phyloP scores from a whole-genome alignment of 176 grass and related monocot species.

The Triticum aestivum region DNA sequence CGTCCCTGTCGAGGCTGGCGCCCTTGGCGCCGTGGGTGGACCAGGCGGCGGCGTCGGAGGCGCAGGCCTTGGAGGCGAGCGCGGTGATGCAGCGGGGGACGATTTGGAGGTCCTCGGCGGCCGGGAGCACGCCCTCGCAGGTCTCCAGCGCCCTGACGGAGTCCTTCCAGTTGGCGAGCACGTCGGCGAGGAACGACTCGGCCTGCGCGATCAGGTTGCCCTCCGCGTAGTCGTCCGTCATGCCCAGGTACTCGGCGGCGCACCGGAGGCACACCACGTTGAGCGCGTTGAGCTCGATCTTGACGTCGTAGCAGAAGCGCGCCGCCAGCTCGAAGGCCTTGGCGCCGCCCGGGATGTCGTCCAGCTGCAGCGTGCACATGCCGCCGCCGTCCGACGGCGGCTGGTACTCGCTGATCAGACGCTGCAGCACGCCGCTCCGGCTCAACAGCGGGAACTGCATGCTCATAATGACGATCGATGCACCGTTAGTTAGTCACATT shows the following conservation, averaged over 20 bases:
- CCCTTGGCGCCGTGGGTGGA: neutral
- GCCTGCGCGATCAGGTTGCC: conserved; percentile 78
- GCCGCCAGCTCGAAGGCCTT: conserved; percentile 77
- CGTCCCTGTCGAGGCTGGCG: conserved; percentile 25
- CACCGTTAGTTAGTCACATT: too few species aligned
- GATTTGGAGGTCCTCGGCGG: conserved; percentile 63
- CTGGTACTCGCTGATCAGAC: conserved; percentile 61
- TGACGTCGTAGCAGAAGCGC: conserved; percentile 87
- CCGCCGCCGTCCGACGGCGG: conserved; percentile 27
- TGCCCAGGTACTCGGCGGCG: conserved; percentile 71
- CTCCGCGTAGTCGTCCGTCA: conserved; percentile 82
- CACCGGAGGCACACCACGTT: conserved; percentile 78
- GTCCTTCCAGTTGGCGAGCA: conserved; percentile 77
- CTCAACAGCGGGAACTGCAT: conserved; percentile 80
- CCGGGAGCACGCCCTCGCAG: conserved; percentile 62
- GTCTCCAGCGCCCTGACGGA: conserved; percentile 75
- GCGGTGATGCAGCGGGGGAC: conserved; percentile 75
- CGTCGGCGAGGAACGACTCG: conserved; percentile 63
- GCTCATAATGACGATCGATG: too few species aligned
- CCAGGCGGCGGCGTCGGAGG: conserved; percentile 28
- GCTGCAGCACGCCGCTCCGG: conserved; percentile 69
- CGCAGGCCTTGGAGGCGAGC: conserved; percentile 60
- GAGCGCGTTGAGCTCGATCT: conserved; percentile 67
- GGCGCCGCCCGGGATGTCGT: conserved; percentile 83
- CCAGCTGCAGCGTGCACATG: conserved; percentile 65